A percentile compares a stretch with the other conserved stretches of the same genome.
Conservation (phyloP, 345 rosid species). For the Clausena lansium region DNA sequence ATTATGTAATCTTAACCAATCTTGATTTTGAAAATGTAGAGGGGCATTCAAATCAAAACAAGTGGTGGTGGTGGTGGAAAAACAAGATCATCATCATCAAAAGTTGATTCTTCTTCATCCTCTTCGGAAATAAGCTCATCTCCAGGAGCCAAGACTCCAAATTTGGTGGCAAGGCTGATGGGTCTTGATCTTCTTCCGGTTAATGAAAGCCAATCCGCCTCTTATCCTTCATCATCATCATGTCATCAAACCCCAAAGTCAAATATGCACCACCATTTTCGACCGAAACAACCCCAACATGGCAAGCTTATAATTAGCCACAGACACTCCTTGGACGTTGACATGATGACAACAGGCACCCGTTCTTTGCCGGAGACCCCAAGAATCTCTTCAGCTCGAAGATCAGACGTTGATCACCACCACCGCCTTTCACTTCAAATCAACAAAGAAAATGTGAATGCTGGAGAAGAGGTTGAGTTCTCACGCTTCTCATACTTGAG, state of each 20-base stretch:
- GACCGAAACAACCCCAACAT: constrained; percentile 31
- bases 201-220: constrained; percentile 45
- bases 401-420: constrained; percentile 69
- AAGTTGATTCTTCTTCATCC: constrained; percentile 14
- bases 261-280: constrained; percentile 13
- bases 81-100: constrained; percentile 17
- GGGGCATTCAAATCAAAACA: constrained; percentile 76
- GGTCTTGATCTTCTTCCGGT: constrained; percentile 84
- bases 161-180: constrained; percentile 86
- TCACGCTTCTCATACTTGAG: constrained; percentile 41
- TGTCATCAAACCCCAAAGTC: constrained; percentile 28
- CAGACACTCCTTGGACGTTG: constrained; percentile 38
- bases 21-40: constrained; percentile 33
- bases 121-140: constrained; percentile 63
- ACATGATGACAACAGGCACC: constrained; percentile 32
- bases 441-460: constrained; percentile 56
- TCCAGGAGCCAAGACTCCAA: constrained; percentile 78
- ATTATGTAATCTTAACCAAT: not conserved
- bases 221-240: constrained; percentile 32
- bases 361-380: constrained; percentile 88
- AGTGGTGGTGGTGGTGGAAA: constrained; percentile 28
- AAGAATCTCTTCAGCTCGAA: constrained; percentile 68
- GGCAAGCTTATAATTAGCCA: constrained; percentile 9
- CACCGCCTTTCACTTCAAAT: constrained; percentile 78
- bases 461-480: constrained; percentile 30